phyloP scores from a whole-genome alignment of 345 rosid species.

The Litchi chinensis region DNA sequence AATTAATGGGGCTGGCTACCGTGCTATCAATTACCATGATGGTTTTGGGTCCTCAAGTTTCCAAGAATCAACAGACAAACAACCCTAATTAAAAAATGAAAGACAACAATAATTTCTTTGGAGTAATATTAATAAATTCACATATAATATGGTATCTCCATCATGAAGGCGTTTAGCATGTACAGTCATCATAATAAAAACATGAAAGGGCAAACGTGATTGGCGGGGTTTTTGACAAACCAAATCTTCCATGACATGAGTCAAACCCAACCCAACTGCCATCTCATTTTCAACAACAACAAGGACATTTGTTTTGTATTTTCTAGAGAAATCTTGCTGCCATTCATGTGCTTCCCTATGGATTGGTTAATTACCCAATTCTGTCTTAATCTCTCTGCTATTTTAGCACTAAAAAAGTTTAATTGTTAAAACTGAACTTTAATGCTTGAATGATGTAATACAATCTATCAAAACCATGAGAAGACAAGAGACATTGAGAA shows the following conservation, averaged over 20 bases:
- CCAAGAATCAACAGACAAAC: background rate
- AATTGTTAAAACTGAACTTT: background rate
- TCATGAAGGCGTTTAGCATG: background rate
- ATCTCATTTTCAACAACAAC: background rate
- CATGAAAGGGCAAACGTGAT: background rate
- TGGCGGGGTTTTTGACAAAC: background rate
- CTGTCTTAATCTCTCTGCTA: background rate
- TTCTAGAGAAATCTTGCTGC: background rate
- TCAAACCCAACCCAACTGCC: slow-evolving; percentile 10
- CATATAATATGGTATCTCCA: too few relatives aligned
- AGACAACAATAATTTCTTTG: too few relatives aligned
- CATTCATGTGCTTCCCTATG: slow-evolving; percentile 5
- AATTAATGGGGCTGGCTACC: background rate
- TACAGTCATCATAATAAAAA: background rate
- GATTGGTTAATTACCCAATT: background rate
- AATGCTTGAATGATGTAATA: too few relatives aligned
- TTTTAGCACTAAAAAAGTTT: background rate
- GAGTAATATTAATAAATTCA: too few relatives aligned
- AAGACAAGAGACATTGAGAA: too few relatives aligned
- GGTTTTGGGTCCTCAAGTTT: slow-evolving; percentile 1
- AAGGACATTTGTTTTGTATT: background rate
- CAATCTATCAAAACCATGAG: too few relatives aligned
- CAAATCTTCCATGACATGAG: background rate
- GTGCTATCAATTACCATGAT: background rate
- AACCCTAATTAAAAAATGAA: too few relatives aligned